phyloP scores from a whole-genome alignment of 1,284 basidiomycete species.

The Leucoagaricus sp. region DNA sequence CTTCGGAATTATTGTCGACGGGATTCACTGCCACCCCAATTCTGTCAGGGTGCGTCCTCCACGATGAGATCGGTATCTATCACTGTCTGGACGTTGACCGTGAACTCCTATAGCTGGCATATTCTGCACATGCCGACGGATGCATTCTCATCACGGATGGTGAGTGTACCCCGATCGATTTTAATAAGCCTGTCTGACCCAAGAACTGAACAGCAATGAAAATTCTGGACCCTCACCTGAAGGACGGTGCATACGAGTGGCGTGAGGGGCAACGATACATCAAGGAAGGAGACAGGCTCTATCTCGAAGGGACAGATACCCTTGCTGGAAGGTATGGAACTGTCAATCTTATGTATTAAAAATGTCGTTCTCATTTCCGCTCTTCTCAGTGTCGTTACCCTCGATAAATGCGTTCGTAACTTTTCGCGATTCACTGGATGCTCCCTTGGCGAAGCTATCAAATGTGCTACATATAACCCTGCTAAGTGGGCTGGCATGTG shows the following conservation, averaged over 20 bases:
- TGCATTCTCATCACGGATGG: conserved; percentile 91
- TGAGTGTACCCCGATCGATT: conserved; percentile 29
- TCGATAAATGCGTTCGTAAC: conserved; percentile 85
- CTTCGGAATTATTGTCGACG: conserved; percentile 90
- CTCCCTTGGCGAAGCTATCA: conserved; percentile 80
- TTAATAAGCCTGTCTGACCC: background rate
- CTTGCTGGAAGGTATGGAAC: conserved; percentile 77
- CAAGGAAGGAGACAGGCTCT: conserved; percentile 81
- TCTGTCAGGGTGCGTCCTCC: conserved; percentile 68
- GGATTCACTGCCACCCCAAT: conserved; percentile 89
- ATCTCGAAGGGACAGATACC: conserved; percentile 83
- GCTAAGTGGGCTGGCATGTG: conserved; percentile 53
- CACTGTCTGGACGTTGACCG: background rate
- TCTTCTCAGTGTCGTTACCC: conserved; percentile 64
- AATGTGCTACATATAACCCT: conserved; percentile 83
- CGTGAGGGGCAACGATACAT: conserved; percentile 76
- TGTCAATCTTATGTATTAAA: background rate
- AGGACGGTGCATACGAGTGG: conserved; percentile 88
- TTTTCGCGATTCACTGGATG: conserved; percentile 82
- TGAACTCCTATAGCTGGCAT: conserved; percentile 66
- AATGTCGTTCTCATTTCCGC: background rate
- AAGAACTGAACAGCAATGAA: conserved; percentile 63
- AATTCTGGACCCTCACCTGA: conserved; percentile 82
- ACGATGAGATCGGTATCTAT: background rate
- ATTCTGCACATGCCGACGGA: conserved; percentile 78